Percentiles rank a stretch among this genome's conserved stretches.
Conservation (phyloP, 805 yeast species). For the Debaryomyces tyrocola region DNA sequence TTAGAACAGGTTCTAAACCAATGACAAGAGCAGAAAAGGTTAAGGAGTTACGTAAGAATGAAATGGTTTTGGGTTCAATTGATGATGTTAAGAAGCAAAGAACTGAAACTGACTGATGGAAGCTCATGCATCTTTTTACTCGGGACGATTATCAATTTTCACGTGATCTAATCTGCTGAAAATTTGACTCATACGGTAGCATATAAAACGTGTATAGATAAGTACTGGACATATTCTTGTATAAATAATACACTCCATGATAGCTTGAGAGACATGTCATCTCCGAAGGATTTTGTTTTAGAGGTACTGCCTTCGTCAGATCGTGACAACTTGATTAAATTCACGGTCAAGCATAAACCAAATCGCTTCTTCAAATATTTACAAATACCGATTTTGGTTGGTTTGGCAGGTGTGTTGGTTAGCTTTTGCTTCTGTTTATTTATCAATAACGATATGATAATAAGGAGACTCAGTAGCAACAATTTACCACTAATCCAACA, state of each 20-base stretch:
- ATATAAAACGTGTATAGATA: no score
- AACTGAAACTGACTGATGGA: constrained; percentile 4
- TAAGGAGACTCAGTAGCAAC: background rate
- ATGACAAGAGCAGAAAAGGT: constrained; percentile 49
- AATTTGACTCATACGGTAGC: background rate
- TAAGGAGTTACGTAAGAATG: constrained; percentile 63
- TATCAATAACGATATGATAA: background rate
- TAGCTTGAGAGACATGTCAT: constrained; percentile 21
- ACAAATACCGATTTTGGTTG: constrained; percentile 4
- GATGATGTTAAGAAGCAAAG: constrained; percentile 24
- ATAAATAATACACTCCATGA: background rate
- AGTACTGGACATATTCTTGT: no score
- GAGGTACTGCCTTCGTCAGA: constrained; percentile 24
- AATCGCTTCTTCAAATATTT: constrained; percentile 3
- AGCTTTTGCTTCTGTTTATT: background rate
- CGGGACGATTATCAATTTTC: background rate
- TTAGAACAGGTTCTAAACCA: constrained; percentile 43
- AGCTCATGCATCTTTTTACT: background rate
- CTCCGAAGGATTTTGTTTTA: constrained; percentile 27
- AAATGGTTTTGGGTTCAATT: constrained; percentile 61
- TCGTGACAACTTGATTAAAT: constrained; percentile 15
- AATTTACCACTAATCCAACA: background rate
- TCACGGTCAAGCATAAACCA: constrained; percentile 14
- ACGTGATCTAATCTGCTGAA: background rate
- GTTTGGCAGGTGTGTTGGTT: constrained; percentile 3